phyloP scores from a whole-genome alignment of 495 filamentous ascomycete species.

The Penicillium nucicola region DNA sequence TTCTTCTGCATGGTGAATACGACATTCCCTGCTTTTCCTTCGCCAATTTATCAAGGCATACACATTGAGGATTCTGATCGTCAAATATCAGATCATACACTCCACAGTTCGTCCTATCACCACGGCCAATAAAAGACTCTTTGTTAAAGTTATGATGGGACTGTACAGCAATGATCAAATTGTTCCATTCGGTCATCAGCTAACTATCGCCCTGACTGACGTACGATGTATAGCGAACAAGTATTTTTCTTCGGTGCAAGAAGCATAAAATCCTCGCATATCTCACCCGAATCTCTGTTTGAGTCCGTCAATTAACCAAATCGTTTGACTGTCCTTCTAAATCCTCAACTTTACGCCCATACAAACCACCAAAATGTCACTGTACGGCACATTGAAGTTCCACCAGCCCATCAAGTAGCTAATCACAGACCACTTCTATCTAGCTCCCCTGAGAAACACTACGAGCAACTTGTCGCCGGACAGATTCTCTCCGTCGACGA shows the following conservation, averaged over 20 bases:
- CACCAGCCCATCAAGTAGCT: neutral
- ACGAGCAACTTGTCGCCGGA: conserved; percentile 6
- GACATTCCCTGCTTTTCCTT: too few relatives aligned
- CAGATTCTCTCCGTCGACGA: conserved; percentile 8
- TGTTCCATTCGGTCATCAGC: too few relatives aligned
- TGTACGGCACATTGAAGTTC: neutral
- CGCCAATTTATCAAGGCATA: too few relatives aligned
- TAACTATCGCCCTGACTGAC: too few relatives aligned
- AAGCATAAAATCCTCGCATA: neutral
- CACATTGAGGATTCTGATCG: too few relatives aligned
- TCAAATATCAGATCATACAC: too few relatives aligned
- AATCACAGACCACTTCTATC: neutral
- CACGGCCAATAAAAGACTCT: neutral
- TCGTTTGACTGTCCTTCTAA: too few relatives aligned
- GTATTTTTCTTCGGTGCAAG: neutral
- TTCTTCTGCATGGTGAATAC: too few relatives aligned
- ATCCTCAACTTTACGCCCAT: too few relatives aligned
- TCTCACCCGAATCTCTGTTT: too few relatives aligned
- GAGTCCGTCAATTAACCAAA: too few relatives aligned
- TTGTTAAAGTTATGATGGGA: neutral
- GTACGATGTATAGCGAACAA: neutral
- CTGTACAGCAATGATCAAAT: too few relatives aligned
- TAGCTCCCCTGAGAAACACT: conserved; percentile 15
- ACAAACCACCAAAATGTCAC: neutral
- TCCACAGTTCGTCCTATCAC: neutral